phyloP scores from a whole-genome alignment of 23 red algal genomes.

The Gracilaria gracilis region DNA sequence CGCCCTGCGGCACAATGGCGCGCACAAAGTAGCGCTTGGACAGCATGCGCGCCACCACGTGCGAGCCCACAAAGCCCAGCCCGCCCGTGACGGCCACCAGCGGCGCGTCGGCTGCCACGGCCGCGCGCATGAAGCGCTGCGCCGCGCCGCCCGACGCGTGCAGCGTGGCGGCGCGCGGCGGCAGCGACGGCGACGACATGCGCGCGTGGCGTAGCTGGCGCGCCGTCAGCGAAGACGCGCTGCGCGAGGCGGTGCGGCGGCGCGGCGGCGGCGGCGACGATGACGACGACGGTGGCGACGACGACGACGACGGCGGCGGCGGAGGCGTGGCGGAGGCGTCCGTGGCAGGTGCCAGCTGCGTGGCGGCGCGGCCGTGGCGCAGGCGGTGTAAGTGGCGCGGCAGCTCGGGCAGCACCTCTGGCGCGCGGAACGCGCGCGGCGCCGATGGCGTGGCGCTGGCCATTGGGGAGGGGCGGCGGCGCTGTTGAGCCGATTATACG shows the following conservation, averaged over 20 bases:
- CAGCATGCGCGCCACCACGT: conserved; percentile 61
- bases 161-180: conserved; percentile 11
- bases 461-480: background rate
- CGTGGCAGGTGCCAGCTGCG: background rate
- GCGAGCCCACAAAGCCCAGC: conserved; percentile 34
- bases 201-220: background rate
- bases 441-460: background rate
- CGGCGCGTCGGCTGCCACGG: conserved; percentile 43
- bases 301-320: background rate
- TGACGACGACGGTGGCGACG: background rate
- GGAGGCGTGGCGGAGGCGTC: no score
- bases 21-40: conserved; percentile 65
- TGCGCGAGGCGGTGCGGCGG: background rate
- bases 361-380: no score
- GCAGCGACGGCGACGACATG: background rate
- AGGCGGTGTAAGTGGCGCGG: no score
- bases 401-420: background rate
- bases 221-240: background rate
- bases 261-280: background rate
- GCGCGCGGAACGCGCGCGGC: background rate
- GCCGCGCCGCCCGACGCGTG: background rate
- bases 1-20: conserved; percentile 61
- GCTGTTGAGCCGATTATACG: background rate
- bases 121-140: conserved; percentile 53
- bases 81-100: conserved; percentile 60